These are phyloP conservation scores for Piper betle DNA, from an alignment of 164 flowering plant genomes.

Conservation along the genomic window DNA sequence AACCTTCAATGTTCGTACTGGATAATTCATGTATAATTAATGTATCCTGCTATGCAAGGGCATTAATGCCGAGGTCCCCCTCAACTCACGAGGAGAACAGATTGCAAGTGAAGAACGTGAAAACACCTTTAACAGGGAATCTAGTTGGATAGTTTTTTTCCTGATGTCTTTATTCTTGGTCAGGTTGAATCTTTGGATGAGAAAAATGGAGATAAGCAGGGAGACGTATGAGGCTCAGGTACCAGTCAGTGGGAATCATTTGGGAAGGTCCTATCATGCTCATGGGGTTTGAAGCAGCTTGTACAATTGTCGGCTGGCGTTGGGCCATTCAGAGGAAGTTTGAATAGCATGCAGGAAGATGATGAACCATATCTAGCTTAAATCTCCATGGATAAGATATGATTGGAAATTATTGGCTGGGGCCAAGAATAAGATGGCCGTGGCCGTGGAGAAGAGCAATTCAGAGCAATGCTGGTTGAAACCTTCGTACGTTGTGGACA, in stretches of 20 bases:
- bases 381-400: neutral
- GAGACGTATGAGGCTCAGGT: neutral
- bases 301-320: neutral
- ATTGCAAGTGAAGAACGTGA: too few species aligned
- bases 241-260: neutral
- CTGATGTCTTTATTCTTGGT: too few species aligned
- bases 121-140: neutral
- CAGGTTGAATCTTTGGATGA: neutral
- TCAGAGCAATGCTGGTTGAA: too few species aligned
- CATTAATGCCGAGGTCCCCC: too few species aligned
- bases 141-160: neutral
- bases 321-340: neutral
- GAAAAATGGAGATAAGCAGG: neutral
- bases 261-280: neutral
- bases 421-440: conserved; percentile 47
- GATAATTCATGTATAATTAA: too few species aligned
- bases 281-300: neutral
- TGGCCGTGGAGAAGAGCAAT: too few species aligned
- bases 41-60: too few species aligned
- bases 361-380: neutral
- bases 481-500: too few species aligned
- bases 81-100: too few species aligned
- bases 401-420: neutral
- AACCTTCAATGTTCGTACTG: too few species aligned
- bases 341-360: neutral